Evolutionary conservation across 2,329 filamentous ascomycete genomes (phyloP).

Genomic region (Xylariaceae sp.): DNA sequence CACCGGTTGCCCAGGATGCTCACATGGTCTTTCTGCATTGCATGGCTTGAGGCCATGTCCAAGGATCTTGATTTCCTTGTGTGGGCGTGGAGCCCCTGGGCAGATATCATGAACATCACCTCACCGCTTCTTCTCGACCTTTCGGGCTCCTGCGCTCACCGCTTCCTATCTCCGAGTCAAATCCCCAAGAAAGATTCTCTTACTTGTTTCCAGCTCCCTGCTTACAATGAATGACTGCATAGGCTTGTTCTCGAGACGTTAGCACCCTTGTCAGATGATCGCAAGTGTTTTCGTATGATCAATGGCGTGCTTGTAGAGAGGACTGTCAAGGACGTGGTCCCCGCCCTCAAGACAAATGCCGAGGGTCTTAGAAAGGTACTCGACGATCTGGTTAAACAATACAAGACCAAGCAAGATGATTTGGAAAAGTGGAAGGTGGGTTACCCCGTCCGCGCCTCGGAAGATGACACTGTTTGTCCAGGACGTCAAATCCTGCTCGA

Average conservation of each 20-base stretch:
- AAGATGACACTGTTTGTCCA: background rate
- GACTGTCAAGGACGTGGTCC: constrained; percentile 87
- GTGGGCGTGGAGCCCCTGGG: constrained; percentile 19
- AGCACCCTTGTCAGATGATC: constrained; percentile 71
- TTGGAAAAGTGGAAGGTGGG: constrained; percentile 96
- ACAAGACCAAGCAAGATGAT: constrained; percentile 89
- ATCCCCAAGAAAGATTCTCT: background rate
- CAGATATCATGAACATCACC: constrained; percentile 21
- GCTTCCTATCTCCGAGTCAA: constrained; percentile 20
- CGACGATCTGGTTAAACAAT: constrained; percentile 92
- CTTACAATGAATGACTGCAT: constrained; percentile 21
- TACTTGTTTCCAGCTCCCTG: constrained; percentile 6
- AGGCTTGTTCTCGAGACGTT: constrained; percentile 94
- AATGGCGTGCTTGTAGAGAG: constrained; percentile 94
- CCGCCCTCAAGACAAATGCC: constrained; percentile 85
- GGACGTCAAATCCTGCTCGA: constrained; percentile 11
- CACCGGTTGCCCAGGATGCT: constrained; percentile 5
- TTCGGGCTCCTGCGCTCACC: constrained; percentile 33
- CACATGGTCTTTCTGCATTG: too few relatives aligned
- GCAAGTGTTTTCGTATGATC: constrained; percentile 98
- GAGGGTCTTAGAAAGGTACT: constrained; percentile 91
- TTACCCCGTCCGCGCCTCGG: too few relatives aligned
- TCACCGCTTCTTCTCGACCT: constrained; percentile 25
- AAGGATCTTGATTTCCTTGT: constrained; percentile 17
- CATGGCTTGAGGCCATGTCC: constrained; percentile 14